Conservation (phyloP, 257 asterid genomes). For the Fraxinus quadrangulata region DNA sequence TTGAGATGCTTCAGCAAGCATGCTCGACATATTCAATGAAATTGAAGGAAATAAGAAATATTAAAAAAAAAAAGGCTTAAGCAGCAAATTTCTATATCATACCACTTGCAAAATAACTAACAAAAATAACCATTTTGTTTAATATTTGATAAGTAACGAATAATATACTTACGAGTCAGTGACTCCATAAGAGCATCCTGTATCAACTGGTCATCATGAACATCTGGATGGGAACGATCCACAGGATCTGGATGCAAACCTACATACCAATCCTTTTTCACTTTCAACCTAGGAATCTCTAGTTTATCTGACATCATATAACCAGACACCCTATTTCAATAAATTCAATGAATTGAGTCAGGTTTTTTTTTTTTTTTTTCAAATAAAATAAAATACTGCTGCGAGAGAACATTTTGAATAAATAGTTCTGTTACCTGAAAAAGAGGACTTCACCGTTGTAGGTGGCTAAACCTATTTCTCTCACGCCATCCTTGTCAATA, state of each 20-base stretch:
- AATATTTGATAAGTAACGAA: slow-evolving; percentile 4
- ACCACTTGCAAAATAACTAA: neutral
- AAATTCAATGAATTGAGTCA: slow-evolving; percentile 21
- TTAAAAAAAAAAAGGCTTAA: neutral
- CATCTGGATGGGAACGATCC: slow-evolving; percentile 95
- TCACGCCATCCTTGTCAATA: slow-evolving; percentile 96
- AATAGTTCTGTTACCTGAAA: slow-evolving; percentile 67
- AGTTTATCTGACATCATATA: slow-evolving; percentile 91
- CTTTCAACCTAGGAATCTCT: slow-evolving; percentile 85
- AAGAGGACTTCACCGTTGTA: slow-evolving; percentile 95
- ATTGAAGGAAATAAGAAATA: neutral
- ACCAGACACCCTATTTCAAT: slow-evolving; percentile 76
- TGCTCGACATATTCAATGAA: neutral
- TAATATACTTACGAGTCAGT: slow-evolving; percentile 48
- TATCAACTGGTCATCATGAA: slow-evolving; percentile 68
- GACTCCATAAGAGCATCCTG: slow-evolving; percentile 66
- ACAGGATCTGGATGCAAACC: slow-evolving; percentile 87
- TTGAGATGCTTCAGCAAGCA: neutral
- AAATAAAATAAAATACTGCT: neutral
- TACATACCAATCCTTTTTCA: slow-evolving; percentile 92
- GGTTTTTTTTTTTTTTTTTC: neutral
- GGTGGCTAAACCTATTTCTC: slow-evolving; percentile 95
- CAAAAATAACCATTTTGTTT: neutral
- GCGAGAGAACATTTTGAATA: slow-evolving; percentile 14
- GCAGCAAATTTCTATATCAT: neutral